Conservation (phyloP, 228 moss, liverwort and hornwort genomes). For the Sphagnum fallax region DNA sequence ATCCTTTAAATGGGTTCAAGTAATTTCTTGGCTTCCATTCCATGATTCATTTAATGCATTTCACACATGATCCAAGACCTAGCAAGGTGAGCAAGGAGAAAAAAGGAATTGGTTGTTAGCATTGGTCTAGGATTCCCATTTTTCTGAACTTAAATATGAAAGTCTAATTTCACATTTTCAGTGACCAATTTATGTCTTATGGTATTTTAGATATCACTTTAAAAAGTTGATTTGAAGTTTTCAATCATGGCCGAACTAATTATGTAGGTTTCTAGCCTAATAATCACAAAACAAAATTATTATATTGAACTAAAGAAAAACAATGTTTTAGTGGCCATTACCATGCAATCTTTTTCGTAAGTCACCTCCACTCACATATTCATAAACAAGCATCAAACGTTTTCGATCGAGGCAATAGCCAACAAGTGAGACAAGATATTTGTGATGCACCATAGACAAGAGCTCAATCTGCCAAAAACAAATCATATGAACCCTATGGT, state of each 20-base stretch:
- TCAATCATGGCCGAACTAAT: too few relatives aligned
- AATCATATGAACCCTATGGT: not conserved
- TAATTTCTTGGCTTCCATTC: too few relatives aligned
- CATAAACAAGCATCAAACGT: constrained; percentile 52
- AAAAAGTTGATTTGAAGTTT: too few relatives aligned
- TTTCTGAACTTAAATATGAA: constrained; percentile 29
- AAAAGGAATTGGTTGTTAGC: not conserved
- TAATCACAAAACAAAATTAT: not conserved
- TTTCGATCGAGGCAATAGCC: constrained; percentile 47
- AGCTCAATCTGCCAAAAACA: constrained; percentile 34
- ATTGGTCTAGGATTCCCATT: not conserved
- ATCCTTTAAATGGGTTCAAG: too few relatives aligned
- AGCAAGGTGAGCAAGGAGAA: too few relatives aligned
- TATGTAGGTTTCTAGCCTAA: too few relatives aligned
- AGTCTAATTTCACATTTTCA: constrained; percentile 17
- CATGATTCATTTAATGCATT: too few relatives aligned
- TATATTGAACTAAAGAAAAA: not conserved
- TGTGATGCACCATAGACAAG: constrained; percentile 66
- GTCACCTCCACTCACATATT: constrained; percentile 59
- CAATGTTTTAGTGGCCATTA: constrained; percentile 1
- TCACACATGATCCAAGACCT: too few relatives aligned
- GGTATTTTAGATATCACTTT: too few relatives aligned
- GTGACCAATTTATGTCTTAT: not conserved
- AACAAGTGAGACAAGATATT: constrained; percentile 54
- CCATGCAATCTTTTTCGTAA: constrained; percentile 52